Conservation (phyloP, 192 early-diverging fungal genomes). For the Helicostylum pulchrum region DNA sequence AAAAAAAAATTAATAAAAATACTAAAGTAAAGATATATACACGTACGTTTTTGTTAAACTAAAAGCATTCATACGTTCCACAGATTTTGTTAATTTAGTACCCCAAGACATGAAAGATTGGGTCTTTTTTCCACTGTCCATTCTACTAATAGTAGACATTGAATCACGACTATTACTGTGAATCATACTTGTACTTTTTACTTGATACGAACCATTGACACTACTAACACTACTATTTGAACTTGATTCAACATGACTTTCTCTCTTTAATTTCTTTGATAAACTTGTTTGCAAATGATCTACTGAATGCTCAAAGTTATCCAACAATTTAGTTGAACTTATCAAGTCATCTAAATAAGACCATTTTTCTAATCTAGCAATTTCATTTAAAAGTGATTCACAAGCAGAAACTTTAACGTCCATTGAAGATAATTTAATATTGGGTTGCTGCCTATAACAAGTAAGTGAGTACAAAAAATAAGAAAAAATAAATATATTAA, state of each 20-base stretch:
- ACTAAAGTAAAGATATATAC: not conserved
- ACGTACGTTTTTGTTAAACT: slow-evolving; percentile 31
- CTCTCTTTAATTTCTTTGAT: slow-evolving; percentile 20
- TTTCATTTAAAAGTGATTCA: slow-evolving; percentile 16
- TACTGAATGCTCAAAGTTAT: slow-evolving; percentile 11
- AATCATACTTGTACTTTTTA: not conserved
- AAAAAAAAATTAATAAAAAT: not conserved
- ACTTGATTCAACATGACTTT: not conserved
- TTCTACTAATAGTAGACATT: not conserved
- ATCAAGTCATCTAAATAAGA: slow-evolving; percentile 10
- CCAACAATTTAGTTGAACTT: slow-evolving; percentile 9
- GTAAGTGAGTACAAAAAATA: not conserved
- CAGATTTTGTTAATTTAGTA: slow-evolving; percentile 37
- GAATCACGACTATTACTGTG: slow-evolving; percentile 1
- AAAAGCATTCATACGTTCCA: slow-evolving; percentile 42
- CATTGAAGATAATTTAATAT: slow-evolving; percentile 23
- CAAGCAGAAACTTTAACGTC: slow-evolving; percentile 25
- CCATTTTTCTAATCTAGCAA: slow-evolving; percentile 16
- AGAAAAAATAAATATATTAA: not conserved
- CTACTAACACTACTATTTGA: not conserved
- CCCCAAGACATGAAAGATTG: slow-evolving; percentile 38
- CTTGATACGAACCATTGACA: not conserved
- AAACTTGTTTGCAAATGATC: slow-evolving; percentile 14
- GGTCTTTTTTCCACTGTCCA: slow-evolving; percentile 3
- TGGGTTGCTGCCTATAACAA: slow-evolving; percentile 19